Evolutionary conservation across 2,329 filamentous ascomycete species (phyloP), one percentile per base, ranked within the genome.

Genomic region (Didymella sp.): DNA sequence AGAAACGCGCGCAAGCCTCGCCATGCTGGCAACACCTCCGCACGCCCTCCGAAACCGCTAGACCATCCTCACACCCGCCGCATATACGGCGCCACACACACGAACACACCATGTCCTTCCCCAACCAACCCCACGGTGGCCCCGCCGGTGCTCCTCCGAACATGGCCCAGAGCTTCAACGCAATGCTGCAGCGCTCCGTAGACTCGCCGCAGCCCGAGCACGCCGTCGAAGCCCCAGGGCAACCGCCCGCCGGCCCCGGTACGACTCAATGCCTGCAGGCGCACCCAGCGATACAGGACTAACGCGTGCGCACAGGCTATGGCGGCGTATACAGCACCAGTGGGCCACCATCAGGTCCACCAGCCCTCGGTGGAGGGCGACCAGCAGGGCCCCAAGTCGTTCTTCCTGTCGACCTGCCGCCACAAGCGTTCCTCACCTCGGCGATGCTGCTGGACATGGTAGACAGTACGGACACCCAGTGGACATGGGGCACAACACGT

Each of bases 351-450:
- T 89, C 91, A 38, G 59, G 64, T 9, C 69, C 66, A 19, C 69
- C 67, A 45, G 64, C 62, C 4, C 66, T 74, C n/a, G 72, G 72
- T 28, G 71, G 69, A 43, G 71, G 64, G 51, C 46, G 69, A 57
- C 63, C 57, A 22, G 44, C 57, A 6, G 58, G 59, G 8, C 61
- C 69, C 2, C 71, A 67, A 51, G 66, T 63, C 12, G 66, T 74
- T 33, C 61, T 73, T 6, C 72, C 72, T 24, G 48, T 71, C 28
- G 73, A 74, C 40, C 81, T 94, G 35, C 91, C 91, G 13, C 93
- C 93, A 58, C 94, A 99, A 81, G 97, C 98, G 89, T 99, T 99
- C 80, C 96, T 95, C 17, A 99, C 95, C 28, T 95, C 95, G 28
- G 93, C 95, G 51, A 95, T 98, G 81, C 82, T 99, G 57, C 82